Evolutionary conservation across 2,329 filamentous ascomycete genomes (phyloP), one percentile per base, ranked within the genome.

Genomic region (Aspergillus spinulosporus): DNA sequence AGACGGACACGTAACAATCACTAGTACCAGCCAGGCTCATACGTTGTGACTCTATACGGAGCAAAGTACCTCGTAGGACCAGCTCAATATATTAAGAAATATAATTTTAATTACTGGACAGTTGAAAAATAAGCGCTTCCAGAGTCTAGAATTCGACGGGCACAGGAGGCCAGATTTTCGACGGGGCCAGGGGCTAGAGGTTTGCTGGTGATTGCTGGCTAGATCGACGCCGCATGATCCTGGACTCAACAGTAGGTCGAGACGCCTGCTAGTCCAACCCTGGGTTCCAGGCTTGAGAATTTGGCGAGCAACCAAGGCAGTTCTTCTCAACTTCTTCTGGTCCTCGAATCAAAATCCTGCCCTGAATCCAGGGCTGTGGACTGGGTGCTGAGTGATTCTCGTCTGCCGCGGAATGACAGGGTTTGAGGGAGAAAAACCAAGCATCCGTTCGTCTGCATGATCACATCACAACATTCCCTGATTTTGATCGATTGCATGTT

Each of bases 311-410:
- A 21, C 21, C 21, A 21, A 21, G 9, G 34, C 34, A 37, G 34
- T 12, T 37, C 9, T 37, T 37, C 34, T 37, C 34, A 12, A 37
- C 9, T 12, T 37, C 4, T 4, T 12, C 34, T 12, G 34, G 9
- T 32, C 48, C 31, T 34, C 37, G 28, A 50, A 50, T 50, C 37
- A 50, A 11, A 42, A 12, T 9, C 9, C 14, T 50, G 48, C 37
- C 48, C 39, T 50, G 48, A 34, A 31, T 43, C 48, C 48, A 12
- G 34, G 11, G 9, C 37, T 21, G 34, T 42, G 48, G 37, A 31
- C 9, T 14, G 32, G 34, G 34, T 15, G 12, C 21, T 14, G 31
- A 49, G 48, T 49, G 48, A 36, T n/a, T 49, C 48, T 49, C 36
- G 48, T 26, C n/a, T 21, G 42, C 26, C 26, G 42, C 42, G 9